Conservation (phyloP, 805 yeast genomes). For the Wickerhamiella alocasiicola region DNA sequence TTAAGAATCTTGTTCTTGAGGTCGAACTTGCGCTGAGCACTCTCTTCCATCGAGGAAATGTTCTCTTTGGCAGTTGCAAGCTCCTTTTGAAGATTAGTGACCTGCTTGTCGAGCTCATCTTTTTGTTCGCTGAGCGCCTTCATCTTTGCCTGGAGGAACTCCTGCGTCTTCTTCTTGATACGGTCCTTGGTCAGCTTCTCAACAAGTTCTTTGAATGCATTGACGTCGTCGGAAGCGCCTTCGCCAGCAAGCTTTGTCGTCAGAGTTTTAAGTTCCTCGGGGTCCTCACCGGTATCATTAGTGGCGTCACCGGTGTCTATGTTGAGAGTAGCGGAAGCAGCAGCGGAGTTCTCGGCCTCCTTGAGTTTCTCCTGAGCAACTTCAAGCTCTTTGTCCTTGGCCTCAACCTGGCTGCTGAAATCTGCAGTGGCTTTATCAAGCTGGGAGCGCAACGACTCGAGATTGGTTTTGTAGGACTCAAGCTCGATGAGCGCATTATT, state of each 20-base stretch:
- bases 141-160: constrained; percentile 15
- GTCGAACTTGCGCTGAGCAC: constrained; percentile 17
- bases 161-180: constrained; percentile 15
- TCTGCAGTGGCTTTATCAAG: constrained; percentile 7
- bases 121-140: constrained; percentile 14
- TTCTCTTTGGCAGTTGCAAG: background rate
- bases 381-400: constrained; percentile 21
- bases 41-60: constrained; percentile 9
- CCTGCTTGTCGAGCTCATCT: constrained; percentile 14
- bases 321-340: constrained; percentile 13
- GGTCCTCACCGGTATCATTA: constrained; percentile 19
- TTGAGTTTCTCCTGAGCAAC: constrained; percentile 19
- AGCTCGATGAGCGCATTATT: constrained; percentile 10
- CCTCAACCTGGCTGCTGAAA: constrained; percentile 18
- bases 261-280: constrained; percentile 14
- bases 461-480: constrained; percentile 8
- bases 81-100: constrained; percentile 16
- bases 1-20: constrained; percentile 35
- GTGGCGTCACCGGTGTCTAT: constrained; percentile 31
- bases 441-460: constrained; percentile 5
- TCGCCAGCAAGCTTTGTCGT: constrained; percentile 8
- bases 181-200: constrained; percentile 16
- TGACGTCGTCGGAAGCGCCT: constrained; percentile 9
- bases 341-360: constrained; percentile 6
- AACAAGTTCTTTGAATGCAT: constrained; percentile 12